These are phyloP conservation scores for Dactylellina sp. DNA, from an alignment of 2,329 filamentous ascomycete genomes.

Conservation along the genomic window DNA sequence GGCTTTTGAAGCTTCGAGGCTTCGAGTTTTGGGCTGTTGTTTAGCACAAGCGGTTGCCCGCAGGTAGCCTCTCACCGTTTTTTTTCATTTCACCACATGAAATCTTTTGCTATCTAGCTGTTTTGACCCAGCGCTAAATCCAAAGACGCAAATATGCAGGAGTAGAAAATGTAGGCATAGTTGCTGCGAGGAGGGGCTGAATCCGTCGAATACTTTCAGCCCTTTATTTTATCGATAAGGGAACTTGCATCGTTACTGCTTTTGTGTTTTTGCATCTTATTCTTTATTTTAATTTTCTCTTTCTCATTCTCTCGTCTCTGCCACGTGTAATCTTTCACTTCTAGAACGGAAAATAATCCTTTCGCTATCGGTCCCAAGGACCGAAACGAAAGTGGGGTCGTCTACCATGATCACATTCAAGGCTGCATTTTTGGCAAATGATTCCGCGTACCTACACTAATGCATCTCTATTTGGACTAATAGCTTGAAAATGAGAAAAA, in stretches of 20 bases:
- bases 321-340: not conserved
- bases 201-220: not conserved
- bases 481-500: too few relatives aligned
- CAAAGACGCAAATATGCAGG: too few relatives aligned
- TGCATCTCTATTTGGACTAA: too few relatives aligned
- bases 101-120: not conserved
- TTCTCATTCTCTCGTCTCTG: not conserved
- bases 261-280: too few relatives aligned
- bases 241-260: not conserved
- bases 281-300: too few relatives aligned
- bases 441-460: not conserved
- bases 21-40: not conserved
- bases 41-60: not conserved
- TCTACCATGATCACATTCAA: conserved; percentile 1
- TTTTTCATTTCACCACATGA: too few relatives aligned
- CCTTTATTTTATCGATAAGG: not conserved
- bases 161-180: not conserved
- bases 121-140: not conserved
- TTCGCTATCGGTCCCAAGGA: conserved; percentile 4
- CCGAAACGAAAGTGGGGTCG: not conserved
- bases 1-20: not conserved
- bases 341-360: not conserved
- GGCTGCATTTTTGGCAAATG: not conserved
- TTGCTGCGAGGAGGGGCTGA: not conserved
- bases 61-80: not conserved